Evolutionary conservation across 371 early-diverging fungal genomes (phyloP), one percentile per base, ranked within the genome.

Genomic region (Smittium culicis): DNA sequence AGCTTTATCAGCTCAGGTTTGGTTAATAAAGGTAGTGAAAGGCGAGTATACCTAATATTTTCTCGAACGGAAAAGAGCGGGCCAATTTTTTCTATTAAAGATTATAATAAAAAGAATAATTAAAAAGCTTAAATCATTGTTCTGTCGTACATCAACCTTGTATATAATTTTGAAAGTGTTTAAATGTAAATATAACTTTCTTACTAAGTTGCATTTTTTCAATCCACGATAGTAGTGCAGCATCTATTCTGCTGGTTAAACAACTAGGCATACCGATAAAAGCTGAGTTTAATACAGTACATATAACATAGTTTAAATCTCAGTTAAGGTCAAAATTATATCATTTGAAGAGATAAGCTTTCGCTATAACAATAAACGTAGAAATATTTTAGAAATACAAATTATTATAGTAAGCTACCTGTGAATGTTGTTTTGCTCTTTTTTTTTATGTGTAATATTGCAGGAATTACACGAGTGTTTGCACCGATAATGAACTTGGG

Each of bases 191-290:
- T 5, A 32, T 5, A 29, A n/a, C n/a, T 27, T 5, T 63, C 54
- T 64, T 64, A 64, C 65, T 34, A 24, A 34, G 35, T 64, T 64
- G 35, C 65, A 64, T 64, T 64, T 64, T 64, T 64, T 64, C 34
- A 45, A 64, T 35, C 65, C 65, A 64, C 5, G 45, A 45, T 24
- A 64, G 28, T 2, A 29, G 27, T 1, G 34, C 17, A 34, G 65
- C 32, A 35, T 64, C 65, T 11, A 64, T 35, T 31, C 34, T 64
- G 3, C 34, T 64, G 5, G 34, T 45, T 29, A 54, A 64, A 54
- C 65, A 64, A 16, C 28, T 35, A 29, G 65, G 65, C 25, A 17
- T 64, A 17, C 65, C 65, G 28, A 35, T 35, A 35, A 64, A 64
- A 3, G 27, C 65, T 64, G 32, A n/a, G n/a, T n/a, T n/a, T n/a